Percentiles rank a stretch among this genome's conserved stretches.
phyloP scores from a whole-genome alignment of 345 rosid genomes.

The Sisymbrium altissimum region DNA sequence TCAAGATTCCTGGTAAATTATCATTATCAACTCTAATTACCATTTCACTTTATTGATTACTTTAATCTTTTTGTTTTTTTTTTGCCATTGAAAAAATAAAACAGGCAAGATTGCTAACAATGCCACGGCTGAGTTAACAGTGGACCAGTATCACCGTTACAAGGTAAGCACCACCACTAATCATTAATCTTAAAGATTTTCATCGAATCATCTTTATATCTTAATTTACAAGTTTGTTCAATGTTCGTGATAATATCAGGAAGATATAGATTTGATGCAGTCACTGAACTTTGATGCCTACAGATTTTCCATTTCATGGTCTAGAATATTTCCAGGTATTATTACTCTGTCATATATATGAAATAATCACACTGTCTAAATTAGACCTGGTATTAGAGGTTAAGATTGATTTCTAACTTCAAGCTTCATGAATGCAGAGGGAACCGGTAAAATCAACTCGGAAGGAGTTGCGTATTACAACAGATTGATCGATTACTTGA shows the following conservation, averaged over 20 bases:
- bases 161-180: slow-evolving; percentile 40
- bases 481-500: slow-evolving; percentile 70
- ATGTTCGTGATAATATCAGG: slow-evolving; percentile 38
- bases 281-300: slow-evolving; percentile 86
- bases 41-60: not conserved
- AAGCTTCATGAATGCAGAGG: slow-evolving; percentile 47
- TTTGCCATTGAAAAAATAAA: not conserved
- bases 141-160: slow-evolving; percentile 93
- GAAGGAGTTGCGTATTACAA: slow-evolving; percentile 92
- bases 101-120: slow-evolving; percentile 68
- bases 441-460: slow-evolving; percentile 79
- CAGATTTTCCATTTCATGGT: slow-evolving; percentile 96
- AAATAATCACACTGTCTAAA: not conserved
- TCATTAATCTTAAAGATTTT: not conserved
- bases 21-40: not conserved
- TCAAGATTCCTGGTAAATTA: slow-evolving; percentile 55
- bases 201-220: not conserved
- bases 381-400: not conserved
- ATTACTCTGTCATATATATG: not conserved
- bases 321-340: slow-evolving; percentile 94
- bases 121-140: slow-evolving; percentile 70
- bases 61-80: not conserved
- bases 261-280: slow-evolving; percentile 75
- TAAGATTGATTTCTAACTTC: not conserved
- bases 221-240: no score